A percentile compares a stretch with the other conserved stretches of the same genome.
Evolutionary conservation across 768 basidiomycete species (phyloP).

Genomic region (Peribolospora baueri): DNA sequence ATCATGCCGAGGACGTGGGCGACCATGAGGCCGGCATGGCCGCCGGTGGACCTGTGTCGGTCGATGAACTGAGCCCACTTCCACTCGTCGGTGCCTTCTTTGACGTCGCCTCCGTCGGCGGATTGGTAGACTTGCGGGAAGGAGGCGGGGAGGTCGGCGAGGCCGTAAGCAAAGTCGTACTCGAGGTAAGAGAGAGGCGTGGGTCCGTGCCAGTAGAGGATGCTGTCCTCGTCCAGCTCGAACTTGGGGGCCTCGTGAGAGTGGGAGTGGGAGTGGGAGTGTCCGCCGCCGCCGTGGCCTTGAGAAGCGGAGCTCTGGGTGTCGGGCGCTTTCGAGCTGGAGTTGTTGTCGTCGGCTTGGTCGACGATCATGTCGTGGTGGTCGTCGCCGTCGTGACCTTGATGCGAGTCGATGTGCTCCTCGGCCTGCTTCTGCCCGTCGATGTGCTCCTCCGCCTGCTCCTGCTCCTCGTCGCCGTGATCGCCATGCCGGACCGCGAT

Average conservation of each 20-base stretch:
- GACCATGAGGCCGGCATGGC: slow-evolving; percentile 32
- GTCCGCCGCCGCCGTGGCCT: not conserved
- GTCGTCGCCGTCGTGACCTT: not conserved
- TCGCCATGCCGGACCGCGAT: not conserved
- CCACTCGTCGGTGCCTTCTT: too few relatives aligned
- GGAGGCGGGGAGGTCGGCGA: not conserved
- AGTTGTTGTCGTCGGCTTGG: not conserved
- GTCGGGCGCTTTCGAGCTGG: not conserved
- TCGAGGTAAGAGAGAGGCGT: slow-evolving; percentile 65
- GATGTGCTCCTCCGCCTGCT: not conserved
- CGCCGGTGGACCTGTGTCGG: not conserved
- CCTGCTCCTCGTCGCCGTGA: not conserved
- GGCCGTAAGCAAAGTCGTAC: slow-evolving; percentile 26
- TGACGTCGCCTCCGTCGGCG: not conserved
- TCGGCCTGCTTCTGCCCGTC: not conserved
- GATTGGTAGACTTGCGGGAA: not conserved
- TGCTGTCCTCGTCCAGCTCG: slow-evolving; percentile 46
- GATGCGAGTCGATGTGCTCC: not conserved
- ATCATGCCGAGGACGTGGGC: slow-evolving; percentile 50
- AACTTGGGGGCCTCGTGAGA: slow-evolving; percentile 8
- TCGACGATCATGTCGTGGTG: not conserved
- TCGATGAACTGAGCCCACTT: too few relatives aligned
- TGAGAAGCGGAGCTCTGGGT: not conserved
- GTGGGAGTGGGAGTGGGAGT: not conserved
- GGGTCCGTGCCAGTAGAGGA: slow-evolving; percentile 37